Evolutionary conservation across 2,329 filamentous ascomycete species (phyloP), one percentile per base, ranked within the genome.

Genomic region (Penicillium psychrosexuale): DNA sequence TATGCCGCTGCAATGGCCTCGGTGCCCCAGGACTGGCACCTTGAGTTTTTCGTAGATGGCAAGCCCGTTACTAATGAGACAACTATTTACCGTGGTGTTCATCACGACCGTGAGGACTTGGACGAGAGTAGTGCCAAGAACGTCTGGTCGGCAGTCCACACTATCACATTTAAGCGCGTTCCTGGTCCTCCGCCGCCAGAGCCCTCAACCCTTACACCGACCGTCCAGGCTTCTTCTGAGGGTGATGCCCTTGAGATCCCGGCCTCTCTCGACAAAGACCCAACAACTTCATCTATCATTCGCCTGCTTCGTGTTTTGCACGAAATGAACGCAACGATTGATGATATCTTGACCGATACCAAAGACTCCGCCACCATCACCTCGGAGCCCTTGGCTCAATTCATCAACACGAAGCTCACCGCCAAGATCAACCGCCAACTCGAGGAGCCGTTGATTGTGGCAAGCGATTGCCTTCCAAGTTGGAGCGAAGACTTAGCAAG

Each of bases 351-450:
- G 58, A 83, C 89, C 2, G 89, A 93, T 58, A 88, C 89, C 65
- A 88, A 88, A 66, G 85, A 86, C 49, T 77, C 83, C 3, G 75
- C 89, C 55, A 86, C 84, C 58, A 78, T 95, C 28, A 90, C 89
- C 47, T 82, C 87, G 1, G 93, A 97, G 73, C 90, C 93, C 0
- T 75, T 95, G 44, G 88, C 92, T 2, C 92, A 97, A 64, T 99
- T 99, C 66, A 94, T 99, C 75, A 99, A 99, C 69, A 97, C 94
- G 0, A 99, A 99, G 73, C 83, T 99, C 36, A 99, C 94, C 0
- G 95, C 94, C 1, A 99, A 99, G 77, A 83, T 99, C 53, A 99
- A 99, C 69, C 87, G 94, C 28, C 95, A 99, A 72, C 79, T 99
- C 12, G 94, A 99, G 69, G 95, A 99, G 75, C 94, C 94, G 9